These are phyloP conservation scores for Entomortierella lignicola DNA, from an alignment of 192 early-diverging fungal genomes.

Conservation along the genomic window DNA sequence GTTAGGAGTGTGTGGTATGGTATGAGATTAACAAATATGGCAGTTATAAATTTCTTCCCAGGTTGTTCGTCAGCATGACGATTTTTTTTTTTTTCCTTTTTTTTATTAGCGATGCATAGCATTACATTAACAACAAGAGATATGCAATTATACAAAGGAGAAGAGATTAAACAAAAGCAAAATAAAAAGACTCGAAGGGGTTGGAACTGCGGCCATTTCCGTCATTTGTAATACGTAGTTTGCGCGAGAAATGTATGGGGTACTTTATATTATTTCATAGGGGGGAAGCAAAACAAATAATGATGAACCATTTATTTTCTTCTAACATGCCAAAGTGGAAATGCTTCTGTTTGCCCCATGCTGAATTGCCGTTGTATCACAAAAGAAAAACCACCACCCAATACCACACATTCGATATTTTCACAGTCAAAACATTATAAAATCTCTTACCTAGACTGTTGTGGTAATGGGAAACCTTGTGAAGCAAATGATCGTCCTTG, in stretches of 20 bases:
- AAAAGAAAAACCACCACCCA: too few species aligned
- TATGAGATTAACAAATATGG: neutral
- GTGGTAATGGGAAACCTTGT: constrained; percentile 24
- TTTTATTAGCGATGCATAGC: neutral
- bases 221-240: neutral
- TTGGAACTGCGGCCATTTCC: too few species aligned
- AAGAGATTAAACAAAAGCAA: too few species aligned
- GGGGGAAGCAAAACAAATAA: neutral
- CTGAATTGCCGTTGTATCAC: neutral
- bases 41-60: neutral
- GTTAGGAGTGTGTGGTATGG: too few species aligned
- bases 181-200: too few species aligned
- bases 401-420: neutral
- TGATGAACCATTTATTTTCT: neutral
- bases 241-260: neutral
- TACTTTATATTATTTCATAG: neutral
- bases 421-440: too few species aligned
- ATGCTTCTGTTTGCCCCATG: neutral
- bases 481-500: constrained; percentile 20
- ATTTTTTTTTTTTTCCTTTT: neutral
- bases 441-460: neutral
- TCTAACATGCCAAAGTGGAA: neutral
- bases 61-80: neutral
- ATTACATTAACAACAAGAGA: too few species aligned
- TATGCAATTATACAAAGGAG: too few species aligned